These are phyloP conservation scores for Trichoderma semiorbis DNA, from an alignment of 2,329 filamentous ascomycete genomes.

Conservation along the genomic window DNA sequence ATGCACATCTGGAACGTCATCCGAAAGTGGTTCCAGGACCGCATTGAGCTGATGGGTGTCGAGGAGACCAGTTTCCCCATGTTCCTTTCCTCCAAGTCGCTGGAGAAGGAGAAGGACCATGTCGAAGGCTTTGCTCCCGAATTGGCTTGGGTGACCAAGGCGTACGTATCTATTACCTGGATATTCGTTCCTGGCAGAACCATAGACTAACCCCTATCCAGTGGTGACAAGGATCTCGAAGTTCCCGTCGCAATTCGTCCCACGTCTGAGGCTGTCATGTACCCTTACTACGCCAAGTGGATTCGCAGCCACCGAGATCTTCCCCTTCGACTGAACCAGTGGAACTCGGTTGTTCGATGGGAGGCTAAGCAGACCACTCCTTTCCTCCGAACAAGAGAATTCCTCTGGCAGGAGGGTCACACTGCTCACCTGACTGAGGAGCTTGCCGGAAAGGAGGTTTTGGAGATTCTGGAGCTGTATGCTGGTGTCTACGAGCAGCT, in stretches of 20 bases:
- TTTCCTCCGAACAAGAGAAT: slow-evolving; percentile 90
- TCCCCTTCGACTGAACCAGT: slow-evolving; percentile 91
- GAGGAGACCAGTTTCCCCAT: slow-evolving; percentile 96
- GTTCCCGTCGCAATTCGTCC: slow-evolving; percentile 67
- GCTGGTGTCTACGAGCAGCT: slow-evolving; percentile 89
- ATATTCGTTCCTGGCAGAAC: neutral
- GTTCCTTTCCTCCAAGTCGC: slow-evolving; percentile 87
- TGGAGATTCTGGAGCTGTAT: slow-evolving; percentile 91
- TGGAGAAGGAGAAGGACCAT: slow-evolving; percentile 88
- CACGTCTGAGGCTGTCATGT: slow-evolving; percentile 80
- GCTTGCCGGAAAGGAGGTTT: slow-evolving; percentile 77
- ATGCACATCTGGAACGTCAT: slow-evolving; percentile 68
- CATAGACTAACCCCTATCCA: slow-evolving; percentile 32
- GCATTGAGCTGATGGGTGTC: slow-evolving; percentile 87
- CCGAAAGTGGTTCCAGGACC: slow-evolving; percentile 63
- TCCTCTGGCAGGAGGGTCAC: slow-evolving; percentile 97
- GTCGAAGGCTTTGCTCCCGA: slow-evolving; percentile 98
- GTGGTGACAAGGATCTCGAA: slow-evolving; percentile 89
- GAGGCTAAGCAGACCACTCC: slow-evolving; percentile 90
- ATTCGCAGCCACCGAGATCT: slow-evolving; percentile 95
- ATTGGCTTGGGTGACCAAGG: slow-evolving; percentile 84
- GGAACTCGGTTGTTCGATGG: slow-evolving; percentile 92
- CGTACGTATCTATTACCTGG: slow-evolving; percentile 45
- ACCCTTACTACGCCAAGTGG: slow-evolving; percentile 94
- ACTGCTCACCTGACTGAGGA: slow-evolving; percentile 82